These are phyloP conservation scores for Boletus reticuloceps DNA, from an alignment of 768 basidiomycete genomes.

Conservation along the genomic window DNA sequence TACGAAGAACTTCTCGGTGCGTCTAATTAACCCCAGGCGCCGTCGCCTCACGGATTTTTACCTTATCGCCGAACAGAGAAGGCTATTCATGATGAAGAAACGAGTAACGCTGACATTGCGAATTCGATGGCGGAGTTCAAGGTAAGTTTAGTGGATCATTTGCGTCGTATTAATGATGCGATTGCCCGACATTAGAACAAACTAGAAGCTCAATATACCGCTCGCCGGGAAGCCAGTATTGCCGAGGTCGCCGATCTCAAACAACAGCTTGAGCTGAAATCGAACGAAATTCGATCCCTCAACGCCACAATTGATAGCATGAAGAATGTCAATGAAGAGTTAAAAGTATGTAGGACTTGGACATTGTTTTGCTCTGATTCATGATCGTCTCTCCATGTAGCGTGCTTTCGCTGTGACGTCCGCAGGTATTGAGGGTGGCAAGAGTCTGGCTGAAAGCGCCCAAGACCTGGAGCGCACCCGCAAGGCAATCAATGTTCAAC, in stretches of 20 bases:
- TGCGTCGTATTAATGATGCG: neutral
- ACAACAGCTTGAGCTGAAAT: slow-evolving; percentile 84
- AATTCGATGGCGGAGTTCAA: slow-evolving; percentile 91
- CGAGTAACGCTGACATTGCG: slow-evolving; percentile 75
- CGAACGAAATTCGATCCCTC: slow-evolving; percentile 79
- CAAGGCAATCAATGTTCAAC: slow-evolving; percentile 96
- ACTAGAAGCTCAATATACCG: slow-evolving; percentile 89
- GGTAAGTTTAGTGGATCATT: slow-evolving; percentile 40
- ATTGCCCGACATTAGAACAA: slow-evolving; percentile 59
- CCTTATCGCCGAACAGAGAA: slow-evolving; percentile 58
- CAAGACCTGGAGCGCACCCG: slow-evolving; percentile 96
- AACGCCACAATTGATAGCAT: slow-evolving; percentile 88
- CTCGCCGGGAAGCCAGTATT: slow-evolving; percentile 86
- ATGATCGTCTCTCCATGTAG: slow-evolving; percentile 38
- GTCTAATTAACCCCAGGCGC: slow-evolving; percentile 24
- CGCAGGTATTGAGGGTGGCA: slow-evolving; percentile 95
- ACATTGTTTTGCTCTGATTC: slow-evolving; percentile 3
- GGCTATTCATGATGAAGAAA: slow-evolving; percentile 86
- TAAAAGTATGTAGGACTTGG: slow-evolving; percentile 66
- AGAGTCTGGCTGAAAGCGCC: slow-evolving; percentile 94
- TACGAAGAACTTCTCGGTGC: slow-evolving; percentile 95
- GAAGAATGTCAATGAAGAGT: slow-evolving; percentile 95
- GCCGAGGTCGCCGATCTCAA: slow-evolving; percentile 84
- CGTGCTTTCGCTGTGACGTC: slow-evolving; percentile 97
- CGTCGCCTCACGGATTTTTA: slow-evolving; percentile 1